Evolutionary conservation across 192 early-diverging fungal genomes (phyloP), one percentile per base, ranked within the genome.

Genomic region (Backusella psychrophila): DNA sequence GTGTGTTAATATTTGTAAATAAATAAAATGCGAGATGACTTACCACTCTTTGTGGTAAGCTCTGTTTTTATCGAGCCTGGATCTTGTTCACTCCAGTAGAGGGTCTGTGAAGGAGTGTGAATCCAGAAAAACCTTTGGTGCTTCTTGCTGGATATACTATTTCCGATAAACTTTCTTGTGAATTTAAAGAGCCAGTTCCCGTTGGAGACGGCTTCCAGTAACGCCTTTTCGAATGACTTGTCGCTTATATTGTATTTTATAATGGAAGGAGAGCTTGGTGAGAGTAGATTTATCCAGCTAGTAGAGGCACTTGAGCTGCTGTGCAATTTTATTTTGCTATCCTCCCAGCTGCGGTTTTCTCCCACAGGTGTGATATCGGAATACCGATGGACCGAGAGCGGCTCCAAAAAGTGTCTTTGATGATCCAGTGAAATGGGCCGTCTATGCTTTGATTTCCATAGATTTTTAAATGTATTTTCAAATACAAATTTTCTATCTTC

Each of bases 111-210:
- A 63, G 92, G 93, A 12, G 93, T 91, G 71, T 93, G 91, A 21
- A 94, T 85, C 93, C 93, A 94, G 59, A 93, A 93, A 84, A 90
- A 94, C 5, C 93, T 85, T 76, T 85, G 75, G 69, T 94, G 91
- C 12, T 86, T 85, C 9, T 84, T 84, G 36, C 90, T 92, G 21
- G 84, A 87, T 15, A 83, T 84, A 38, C 80, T 80, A 17, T 73
- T 78, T 0, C 83, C 84, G 36, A 86, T 84, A 53, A 56, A 78
- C 39, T 86, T 80, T 11, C 91, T 84, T 35, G 92, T 92, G 71
- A 89, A 93, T 80, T 94, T 94, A 82, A 84, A 88, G 81, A 94
- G 80, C 75, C 85, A 91, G 52, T 89, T 86, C 0, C 93, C 93
- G 19, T 14, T 63, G 9, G 56, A 63, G 12, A 63, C 56, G 12